Evolutionary conservation across 202 grass and related monocot genomes (phyloP).

Genomic region (Setaria italica): DNA sequence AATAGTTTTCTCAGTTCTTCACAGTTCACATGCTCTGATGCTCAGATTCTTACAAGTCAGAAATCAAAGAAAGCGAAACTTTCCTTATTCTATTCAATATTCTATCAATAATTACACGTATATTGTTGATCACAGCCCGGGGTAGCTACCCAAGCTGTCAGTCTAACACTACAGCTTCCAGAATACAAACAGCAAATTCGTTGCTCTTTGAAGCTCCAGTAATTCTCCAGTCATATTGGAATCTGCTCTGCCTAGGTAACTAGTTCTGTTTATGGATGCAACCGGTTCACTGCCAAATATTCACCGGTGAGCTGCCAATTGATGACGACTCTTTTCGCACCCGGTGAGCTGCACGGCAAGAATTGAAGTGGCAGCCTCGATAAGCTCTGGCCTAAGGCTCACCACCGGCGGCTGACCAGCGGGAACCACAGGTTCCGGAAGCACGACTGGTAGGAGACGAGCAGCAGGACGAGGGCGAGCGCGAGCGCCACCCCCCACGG

Average conservation of each 20-base stretch:
- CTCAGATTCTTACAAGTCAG: neutral
- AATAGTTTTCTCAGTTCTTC: neutral
- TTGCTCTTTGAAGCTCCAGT: neutral
- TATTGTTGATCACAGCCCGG: neutral
- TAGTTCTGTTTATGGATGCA: neutral
- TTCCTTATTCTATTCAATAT: neutral
- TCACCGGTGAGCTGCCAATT: too few species aligned
- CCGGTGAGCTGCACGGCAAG: too few species aligned
- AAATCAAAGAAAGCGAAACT: neutral
- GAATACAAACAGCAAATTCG: neutral
- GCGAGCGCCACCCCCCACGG: constrained; percentile 82
- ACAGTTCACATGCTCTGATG: too few species aligned
- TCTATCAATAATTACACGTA: constrained; percentile 12
- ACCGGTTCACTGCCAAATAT: neutral
- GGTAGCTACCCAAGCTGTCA: neutral
- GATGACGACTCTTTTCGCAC: neutral
- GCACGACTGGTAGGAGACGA: constrained; percentile 87
- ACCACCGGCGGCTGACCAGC: constrained; percentile 47
- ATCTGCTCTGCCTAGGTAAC: neutral
- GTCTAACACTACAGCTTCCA: neutral
- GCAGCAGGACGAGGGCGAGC: constrained; percentile 75
- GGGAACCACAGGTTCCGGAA: constrained; percentile 88
- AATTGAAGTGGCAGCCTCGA: too few species aligned
- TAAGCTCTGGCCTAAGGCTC: neutral
- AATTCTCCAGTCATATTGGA: neutral